phyloP scores from a whole-genome alignment of 2,329 filamentous ascomycete species.

The Aspergillus sp. region DNA sequence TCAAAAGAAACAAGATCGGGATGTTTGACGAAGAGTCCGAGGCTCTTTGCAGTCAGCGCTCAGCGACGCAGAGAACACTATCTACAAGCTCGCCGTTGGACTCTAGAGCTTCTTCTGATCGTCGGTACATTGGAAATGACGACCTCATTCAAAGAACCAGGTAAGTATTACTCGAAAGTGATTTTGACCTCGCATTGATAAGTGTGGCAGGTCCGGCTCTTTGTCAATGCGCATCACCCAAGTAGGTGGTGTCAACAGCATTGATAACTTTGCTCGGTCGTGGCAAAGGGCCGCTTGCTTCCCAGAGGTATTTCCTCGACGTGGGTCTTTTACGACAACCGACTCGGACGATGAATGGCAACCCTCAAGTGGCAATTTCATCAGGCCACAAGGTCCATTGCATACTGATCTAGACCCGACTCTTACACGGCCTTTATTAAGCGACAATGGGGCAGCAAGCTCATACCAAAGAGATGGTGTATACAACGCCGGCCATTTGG shows the following conservation, averaged over 20 bases:
- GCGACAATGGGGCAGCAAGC: conserved; percentile 20
- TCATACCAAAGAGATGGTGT: conserved; percentile 25
- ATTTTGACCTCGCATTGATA: neutral
- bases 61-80: conserved; percentile 7
- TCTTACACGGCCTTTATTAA: conserved; percentile 34
- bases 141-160: conserved; percentile 19
- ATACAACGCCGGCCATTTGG: conserved; percentile 27
- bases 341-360: conserved; percentile 53
- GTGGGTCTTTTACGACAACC: conserved; percentile 72
- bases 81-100: conserved; percentile 17
- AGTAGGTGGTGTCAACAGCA: conserved; percentile 88
- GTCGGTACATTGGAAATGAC: conserved; percentile 19
- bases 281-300: conserved; percentile 92
- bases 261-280: conserved; percentile 89
- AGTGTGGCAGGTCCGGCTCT: conserved; percentile 38
- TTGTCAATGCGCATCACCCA: conserved; percentile 59
- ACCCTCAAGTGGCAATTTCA: conserved; percentile 26
- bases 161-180: conserved; percentile 13
- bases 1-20: neutral
- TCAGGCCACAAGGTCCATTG: conserved; percentile 26
- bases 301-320: conserved; percentile 80
- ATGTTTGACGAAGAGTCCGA: conserved; percentile 15
- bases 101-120: conserved; percentile 13
- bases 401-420: conserved; percentile 36
- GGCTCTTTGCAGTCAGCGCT: conserved; percentile 4